phyloP scores from a whole-genome alignment of 306 rosid genomes.

The Citrullus amarus region DNA sequence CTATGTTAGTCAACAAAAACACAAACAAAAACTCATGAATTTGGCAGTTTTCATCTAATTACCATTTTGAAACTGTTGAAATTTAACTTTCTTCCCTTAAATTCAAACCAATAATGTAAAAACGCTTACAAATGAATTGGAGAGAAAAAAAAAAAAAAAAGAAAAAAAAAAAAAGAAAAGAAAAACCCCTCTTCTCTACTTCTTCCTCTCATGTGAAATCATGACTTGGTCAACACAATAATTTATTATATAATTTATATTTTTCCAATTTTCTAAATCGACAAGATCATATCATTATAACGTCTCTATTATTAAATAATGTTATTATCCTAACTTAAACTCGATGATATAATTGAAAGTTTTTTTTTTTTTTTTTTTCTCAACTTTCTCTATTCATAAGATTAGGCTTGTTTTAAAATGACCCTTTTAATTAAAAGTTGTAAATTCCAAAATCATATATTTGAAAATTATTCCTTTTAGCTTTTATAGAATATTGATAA shows the following conservation, averaged over 20 bases:
- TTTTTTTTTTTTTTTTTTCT: no score
- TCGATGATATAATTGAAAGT: no score
- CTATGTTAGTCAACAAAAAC: neutral
- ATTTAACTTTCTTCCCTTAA: neutral
- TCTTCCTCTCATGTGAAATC: neutral
- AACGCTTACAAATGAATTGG: neutral
- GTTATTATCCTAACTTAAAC: no score
- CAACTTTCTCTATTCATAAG: no score
- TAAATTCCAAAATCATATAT: neutral
- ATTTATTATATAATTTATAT: no score
- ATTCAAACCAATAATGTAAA: neutral
- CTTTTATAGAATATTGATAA: neutral
- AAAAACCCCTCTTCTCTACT: no score
- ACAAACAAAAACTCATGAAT: neutral
- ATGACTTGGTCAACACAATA: neutral
- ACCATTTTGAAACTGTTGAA: neutral
- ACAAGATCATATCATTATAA: no score
- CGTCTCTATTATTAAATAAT: no score
- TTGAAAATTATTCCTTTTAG: neutral
- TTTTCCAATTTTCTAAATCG: no score
- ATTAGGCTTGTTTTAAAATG: no score
- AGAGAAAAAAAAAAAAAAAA: neutral
- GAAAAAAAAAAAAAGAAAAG: no score
- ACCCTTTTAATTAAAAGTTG: no score
- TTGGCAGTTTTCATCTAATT: neutral